Evolutionary conservation across 1,284 basidiomycete species (phyloP), one percentile per base, ranked within the genome.

Genomic region (Ustilago loliicola): DNA sequence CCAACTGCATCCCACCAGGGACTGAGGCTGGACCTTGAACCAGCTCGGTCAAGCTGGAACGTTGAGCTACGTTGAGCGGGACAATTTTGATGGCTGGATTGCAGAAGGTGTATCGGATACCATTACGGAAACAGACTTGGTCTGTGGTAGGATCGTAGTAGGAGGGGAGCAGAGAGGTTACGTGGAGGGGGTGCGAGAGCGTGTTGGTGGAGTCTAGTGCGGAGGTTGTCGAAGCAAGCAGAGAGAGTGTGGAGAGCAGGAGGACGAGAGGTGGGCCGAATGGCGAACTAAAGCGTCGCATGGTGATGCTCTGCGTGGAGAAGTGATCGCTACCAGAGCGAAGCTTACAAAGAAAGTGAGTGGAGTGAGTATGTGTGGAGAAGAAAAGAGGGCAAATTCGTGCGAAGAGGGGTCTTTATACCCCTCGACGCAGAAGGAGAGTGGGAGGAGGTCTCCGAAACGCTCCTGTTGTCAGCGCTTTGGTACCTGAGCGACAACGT

Each of bases 41-140:
- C 19, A 57, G 10, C 4, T 53, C 11, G 29, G 34, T 10, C 5
- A 67, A 50, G 2, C 32, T 4, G 0, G 7, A 13, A 0, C 67
- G 67, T 5, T 60, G 17, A 1, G 17, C 1, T 0, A 15, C 1
- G 27, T 51, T 48, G 47, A 75, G 30, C 1, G 63, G 47, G 38
- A 75, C 64, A 1, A 75, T 9, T 1, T 3, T 0, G 9, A 32
- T 7, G 17, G 61, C 72, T 2, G 51, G 30, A 1, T 3, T 1
- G 17, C 72, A 75, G 3, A 21, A 1, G 40, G 47, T n/a, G 23
- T 52, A n/a, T 7, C 64, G 60, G 7, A 71, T 3, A 19, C 67
- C 67, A 25, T 67, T 66, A 30, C 27, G 42, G 36, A 32, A 45
- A 32, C 72, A 75, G 4, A 75, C 48, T 29, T 75, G 47, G 61